phyloP scores from a whole-genome alignment of 768 basidiomycete species.

The Fomitopsis serialis region DNA sequence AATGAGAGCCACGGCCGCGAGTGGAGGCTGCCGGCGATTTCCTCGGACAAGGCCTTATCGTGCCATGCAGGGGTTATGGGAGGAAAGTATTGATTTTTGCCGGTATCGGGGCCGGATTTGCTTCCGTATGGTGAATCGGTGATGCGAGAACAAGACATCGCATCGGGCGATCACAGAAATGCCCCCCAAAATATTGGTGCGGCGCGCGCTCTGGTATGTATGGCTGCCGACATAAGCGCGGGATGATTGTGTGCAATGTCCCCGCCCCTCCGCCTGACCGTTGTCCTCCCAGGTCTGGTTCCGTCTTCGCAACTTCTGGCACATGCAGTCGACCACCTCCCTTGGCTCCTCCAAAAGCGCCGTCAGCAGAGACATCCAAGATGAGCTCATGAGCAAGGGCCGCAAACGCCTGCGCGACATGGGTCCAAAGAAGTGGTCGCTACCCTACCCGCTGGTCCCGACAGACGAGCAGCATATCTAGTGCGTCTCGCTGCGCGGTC shows the following conservation, averaged over 20 bases:
- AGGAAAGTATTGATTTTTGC: too few relatives aligned
- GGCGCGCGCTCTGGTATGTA: too few relatives aligned
- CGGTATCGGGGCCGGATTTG: too few relatives aligned
- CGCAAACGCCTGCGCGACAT: constrained; percentile 22
- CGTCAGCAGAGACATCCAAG: constrained; percentile 39
- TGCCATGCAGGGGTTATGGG: too few relatives aligned
- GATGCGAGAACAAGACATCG: too few relatives aligned
- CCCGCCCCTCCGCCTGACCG: neutral
- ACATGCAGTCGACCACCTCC: neutral
- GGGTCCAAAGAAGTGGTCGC: constrained; percentile 28
- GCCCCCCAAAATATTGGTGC: too few relatives aligned
- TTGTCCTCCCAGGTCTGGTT: neutral
- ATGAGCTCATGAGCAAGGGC: constrained; percentile 32
- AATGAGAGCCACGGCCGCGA: neutral
- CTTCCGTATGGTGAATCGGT: too few relatives aligned
- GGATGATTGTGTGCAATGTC: neutral
- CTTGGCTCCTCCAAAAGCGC: neutral
- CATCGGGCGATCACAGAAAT: too few relatives aligned
- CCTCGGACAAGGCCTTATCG: too few relatives aligned
- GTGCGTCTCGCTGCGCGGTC: constrained; percentile 31
- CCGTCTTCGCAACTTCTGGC: too few relatives aligned
- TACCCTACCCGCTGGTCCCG: constrained; percentile 54
- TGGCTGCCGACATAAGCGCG: neutral
- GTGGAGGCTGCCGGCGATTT: neutral
- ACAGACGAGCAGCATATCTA: constrained; percentile 45